These are phyloP conservation scores for Pseudognaphalium luteoalbum DNA, from an alignment of 129 eudicot species.

Conservation along the genomic window DNA sequence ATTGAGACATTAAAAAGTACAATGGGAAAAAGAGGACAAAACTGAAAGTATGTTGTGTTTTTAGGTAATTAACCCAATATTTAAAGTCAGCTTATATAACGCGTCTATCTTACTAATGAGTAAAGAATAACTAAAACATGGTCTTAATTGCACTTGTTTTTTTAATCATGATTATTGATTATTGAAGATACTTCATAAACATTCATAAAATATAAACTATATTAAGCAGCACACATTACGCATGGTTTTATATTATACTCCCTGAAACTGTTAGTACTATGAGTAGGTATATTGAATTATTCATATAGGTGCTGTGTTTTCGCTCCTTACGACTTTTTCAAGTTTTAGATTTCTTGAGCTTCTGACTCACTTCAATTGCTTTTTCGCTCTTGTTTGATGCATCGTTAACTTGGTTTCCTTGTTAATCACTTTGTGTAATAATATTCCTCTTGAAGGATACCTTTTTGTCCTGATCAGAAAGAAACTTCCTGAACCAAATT, in stretches of 20 bases:
- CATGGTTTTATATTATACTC: background rate
- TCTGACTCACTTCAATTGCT: slow-evolving; percentile 12
- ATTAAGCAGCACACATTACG: background rate
- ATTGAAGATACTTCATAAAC: background rate
- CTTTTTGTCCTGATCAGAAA: slow-evolving; percentile 10
- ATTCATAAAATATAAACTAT: background rate
- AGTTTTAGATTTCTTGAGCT: slow-evolving; percentile 21
- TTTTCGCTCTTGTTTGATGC: background rate
- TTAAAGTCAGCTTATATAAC: too few relatives aligned
- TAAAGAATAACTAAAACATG: background rate
- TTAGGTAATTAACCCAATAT: too few relatives aligned
- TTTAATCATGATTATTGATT: too few relatives aligned
- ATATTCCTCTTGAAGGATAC: background rate
- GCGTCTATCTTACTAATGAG: too few relatives aligned
- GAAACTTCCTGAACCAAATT: slow-evolving; percentile 44
- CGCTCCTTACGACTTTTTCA: background rate
- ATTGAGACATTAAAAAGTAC: too few relatives aligned
- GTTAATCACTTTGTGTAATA: background rate
- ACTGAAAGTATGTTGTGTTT: too few relatives aligned
- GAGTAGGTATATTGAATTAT: too few relatives aligned
- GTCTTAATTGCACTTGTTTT: background rate
- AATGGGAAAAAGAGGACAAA: too few relatives aligned
- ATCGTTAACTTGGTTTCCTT: background rate
- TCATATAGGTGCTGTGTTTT: background rate
- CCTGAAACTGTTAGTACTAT: background rate